A percentile compares a stretch with the other conserved stretches of the same genome.
These are phyloP conservation scores for Pistacia vera DNA, from an alignment of 345 rosid genomes.

Conservation along the genomic window DNA sequence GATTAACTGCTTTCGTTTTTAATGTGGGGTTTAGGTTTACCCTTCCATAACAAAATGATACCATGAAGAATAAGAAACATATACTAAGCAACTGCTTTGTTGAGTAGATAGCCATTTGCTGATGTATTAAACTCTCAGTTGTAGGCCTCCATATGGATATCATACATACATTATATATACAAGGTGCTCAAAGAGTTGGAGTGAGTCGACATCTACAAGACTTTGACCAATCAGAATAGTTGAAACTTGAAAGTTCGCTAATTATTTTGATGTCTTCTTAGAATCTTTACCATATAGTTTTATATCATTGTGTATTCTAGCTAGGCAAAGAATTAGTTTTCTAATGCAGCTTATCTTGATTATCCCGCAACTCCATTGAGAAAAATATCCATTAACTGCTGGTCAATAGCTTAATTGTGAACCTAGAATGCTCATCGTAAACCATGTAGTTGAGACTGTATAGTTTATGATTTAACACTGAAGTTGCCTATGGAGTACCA, in stretches of 20 bases:
- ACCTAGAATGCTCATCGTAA: no score
- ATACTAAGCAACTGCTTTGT: conserved; percentile 14
- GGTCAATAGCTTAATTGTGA: not conserved
- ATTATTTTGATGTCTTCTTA: not conserved
- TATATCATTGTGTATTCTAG: not conserved
- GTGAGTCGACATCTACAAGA: not conserved
- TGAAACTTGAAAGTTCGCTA: not conserved
- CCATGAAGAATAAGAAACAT: conserved; percentile 14
- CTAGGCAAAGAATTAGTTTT: not conserved
- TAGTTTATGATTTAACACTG: no score
- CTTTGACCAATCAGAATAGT: not conserved
- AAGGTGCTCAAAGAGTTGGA: not conserved
- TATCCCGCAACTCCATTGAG: not conserved
- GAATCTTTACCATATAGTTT: not conserved
- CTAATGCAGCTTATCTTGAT: not conserved
- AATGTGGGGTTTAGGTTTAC: conserved; percentile 6
- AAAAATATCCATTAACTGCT: no score
- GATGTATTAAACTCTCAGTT: not conserved
- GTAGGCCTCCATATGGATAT: not conserved
- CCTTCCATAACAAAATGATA: conserved; percentile 25
- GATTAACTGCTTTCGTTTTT: conserved; percentile 54
- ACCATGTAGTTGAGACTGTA: no score
- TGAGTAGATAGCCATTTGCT: conserved; percentile 14
- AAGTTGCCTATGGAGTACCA: no score
- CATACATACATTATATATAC: not conserved